A percentile compares a stretch with the other conserved stretches of the same genome.
Conservation (phyloP, 495 filamentous ascomycete genomes). For the Aspergillus carlsbadensis region DNA sequence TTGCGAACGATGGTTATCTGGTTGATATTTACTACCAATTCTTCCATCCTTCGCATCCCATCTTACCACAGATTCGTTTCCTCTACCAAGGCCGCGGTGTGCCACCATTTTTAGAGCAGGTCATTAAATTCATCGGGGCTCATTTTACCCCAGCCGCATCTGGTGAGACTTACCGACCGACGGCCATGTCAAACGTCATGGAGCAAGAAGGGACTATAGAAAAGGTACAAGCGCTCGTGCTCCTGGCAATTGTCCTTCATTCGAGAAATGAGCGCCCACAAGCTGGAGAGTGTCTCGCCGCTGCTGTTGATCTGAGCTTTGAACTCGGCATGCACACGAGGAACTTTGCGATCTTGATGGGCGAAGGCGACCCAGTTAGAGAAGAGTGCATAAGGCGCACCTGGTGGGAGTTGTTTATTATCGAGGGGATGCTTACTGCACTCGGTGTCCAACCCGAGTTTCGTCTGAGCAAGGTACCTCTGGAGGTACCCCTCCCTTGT, state of each 20-base stretch:
- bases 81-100: conserved; percentile 26
- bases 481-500: conserved; percentile 42
- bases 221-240: conserved; percentile 71
- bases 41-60: conserved; percentile 47
- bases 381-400: conserved; percentile 81
- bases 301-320: conserved; percentile 68
- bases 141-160: conserved; percentile 44
- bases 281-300: conserved; percentile 62
- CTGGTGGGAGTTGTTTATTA: conserved; percentile 88
- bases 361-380: conserved; percentile 51
- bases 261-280: conserved; percentile 66
- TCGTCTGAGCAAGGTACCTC: conserved; percentile 35
- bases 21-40: conserved; percentile 48
- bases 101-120: conserved; percentile 42
- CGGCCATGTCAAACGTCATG: conserved; percentile 32
- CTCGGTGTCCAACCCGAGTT: conserved; percentile 38
- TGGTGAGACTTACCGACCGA: conserved; percentile 41
- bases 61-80: conserved; percentile 38
- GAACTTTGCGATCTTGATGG: conserved; percentile 45
- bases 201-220: conserved; percentile 37
- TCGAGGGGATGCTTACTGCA: conserved; percentile 60
- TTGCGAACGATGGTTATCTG: conserved; percentile 40
- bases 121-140: conserved; percentile 47
- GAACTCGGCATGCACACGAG: conserved; percentile 71
- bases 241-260: conserved; percentile 76